Base-by-base conservation (phyloP, 2,329 filamentous ascomycete genomes). In the Ophiostoma tasmaniense region DNA sequence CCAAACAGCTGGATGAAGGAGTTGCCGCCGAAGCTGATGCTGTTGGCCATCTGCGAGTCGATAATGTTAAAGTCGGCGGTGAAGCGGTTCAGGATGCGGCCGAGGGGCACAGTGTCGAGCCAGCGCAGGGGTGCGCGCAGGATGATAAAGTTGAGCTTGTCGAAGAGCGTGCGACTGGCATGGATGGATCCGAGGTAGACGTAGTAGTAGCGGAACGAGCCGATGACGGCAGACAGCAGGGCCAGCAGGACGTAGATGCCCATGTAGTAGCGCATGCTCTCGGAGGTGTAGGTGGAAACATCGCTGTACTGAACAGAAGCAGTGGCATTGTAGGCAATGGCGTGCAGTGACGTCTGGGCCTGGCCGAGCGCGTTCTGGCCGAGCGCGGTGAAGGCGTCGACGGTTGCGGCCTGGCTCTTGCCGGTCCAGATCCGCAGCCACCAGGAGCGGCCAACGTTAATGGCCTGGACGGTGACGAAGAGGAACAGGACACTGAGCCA, bases 91-190 rank as follows among this genome's bases (percentile, higher is more conserved):
- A 93, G 80, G 50, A 93, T 86, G 64, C 91, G 85, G 1, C 91
- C 91, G 1, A 92, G 81, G 0, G 91, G 91, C 0, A 92, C 88
- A 0, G 90, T 93, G 75, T 94, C 91, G 50, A 94, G 82, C 89
- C 90, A 93, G 71, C 90, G 82, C n/a, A 93, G 81, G 1, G 90
- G 90, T 6, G 90, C 88, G 22, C 89, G 85, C 3, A 94, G 81
- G 13, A 94, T 83, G 0, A 86, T 82, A 72, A 85, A 87, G 61
- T 89, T 86, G 71, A 93, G 84, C 67, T 84, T 84, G 28, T 86
- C 82, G 72, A 93, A 94, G 3, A 93, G 81, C 62, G 79, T 79
- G 52, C 86, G 82, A n/a, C 90, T 92, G 2, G 90, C 90, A 70
- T 82, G 83, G 73, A 93, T 82, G 14, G 89, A 89, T 65, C 89